These are phyloP conservation scores for Candida orba DNA, from an alignment of 805 yeast species.

Conservation along the genomic window DNA sequence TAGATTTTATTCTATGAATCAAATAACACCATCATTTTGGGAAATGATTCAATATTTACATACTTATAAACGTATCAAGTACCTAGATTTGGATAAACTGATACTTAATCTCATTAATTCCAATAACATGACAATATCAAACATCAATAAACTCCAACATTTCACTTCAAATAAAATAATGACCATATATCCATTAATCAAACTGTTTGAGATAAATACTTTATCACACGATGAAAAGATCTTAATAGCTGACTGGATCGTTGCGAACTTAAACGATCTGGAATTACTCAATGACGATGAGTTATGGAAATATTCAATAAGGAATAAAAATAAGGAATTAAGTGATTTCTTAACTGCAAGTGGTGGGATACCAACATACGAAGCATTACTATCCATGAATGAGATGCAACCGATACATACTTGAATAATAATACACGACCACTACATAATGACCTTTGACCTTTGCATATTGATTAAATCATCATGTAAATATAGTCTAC, in stretches of 20 bases:
- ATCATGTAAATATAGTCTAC: background rate
- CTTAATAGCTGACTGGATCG: slow-evolving; percentile 14
- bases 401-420: background rate
- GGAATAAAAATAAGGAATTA: slow-evolving; percentile 1
- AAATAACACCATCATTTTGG: background rate
- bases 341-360: slow-evolving; percentile 12
- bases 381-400: slow-evolving; percentile 5
- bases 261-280: slow-evolving; percentile 6
- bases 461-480: background rate
- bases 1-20: slow-evolving; percentile 9
- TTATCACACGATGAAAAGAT: background rate
- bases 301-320: slow-evolving; percentile 16
- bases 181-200: slow-evolving; percentile 12
- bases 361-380: slow-evolving; percentile 20
- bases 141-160: slow-evolving; percentile 3
- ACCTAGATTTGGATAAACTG: slow-evolving; percentile 4
- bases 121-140: background rate
- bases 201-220: slow-evolving; percentile 4
- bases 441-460: background rate
- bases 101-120: slow-evolving; percentile 7
- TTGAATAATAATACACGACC: too few relatives aligned
- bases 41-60: slow-evolving; percentile 1
- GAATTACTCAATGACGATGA: slow-evolving; percentile 11
- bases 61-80: slow-evolving; percentile 5
- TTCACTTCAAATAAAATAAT: slow-evolving; percentile 6